Conservation (phyloP, 768 basidiomycete genomes). For the Lactarius indigo region DNA sequence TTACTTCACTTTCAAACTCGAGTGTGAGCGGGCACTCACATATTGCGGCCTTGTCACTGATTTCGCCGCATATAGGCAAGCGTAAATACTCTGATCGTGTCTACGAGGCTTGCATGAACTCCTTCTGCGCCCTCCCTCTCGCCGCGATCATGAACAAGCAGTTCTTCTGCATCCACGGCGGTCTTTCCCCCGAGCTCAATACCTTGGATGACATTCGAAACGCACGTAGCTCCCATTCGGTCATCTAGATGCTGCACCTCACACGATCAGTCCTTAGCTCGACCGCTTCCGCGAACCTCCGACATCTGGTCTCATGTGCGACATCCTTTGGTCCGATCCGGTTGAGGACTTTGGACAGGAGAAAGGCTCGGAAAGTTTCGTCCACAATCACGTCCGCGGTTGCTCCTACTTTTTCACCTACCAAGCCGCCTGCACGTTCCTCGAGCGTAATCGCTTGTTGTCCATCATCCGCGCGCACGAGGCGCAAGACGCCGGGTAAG, state of each 20-base stretch:
- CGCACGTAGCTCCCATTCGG: conserved; percentile 43
- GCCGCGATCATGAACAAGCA: conserved; percentile 99
- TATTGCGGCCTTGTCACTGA: background rate
- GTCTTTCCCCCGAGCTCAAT: conserved; percentile 90
- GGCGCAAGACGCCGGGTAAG: conserved; percentile 96
- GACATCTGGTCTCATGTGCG: conserved; percentile 96
- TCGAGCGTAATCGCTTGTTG: conserved; percentile 93
- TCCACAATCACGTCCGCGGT: conserved; percentile 96
- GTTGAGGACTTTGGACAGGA: conserved; percentile 96
- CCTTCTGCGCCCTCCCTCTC: conserved; percentile 91
- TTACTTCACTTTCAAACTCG: conserved; percentile 98
- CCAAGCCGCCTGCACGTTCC: conserved; percentile 93
- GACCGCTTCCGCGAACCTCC: conserved; percentile 99
- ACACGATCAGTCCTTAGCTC: conserved; percentile 49
- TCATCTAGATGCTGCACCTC: background rate
- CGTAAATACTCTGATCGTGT: conserved; percentile 98
- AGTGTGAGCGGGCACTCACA: conserved; percentile 59
- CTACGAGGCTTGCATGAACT: conserved; percentile 98
- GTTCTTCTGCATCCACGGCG: conserved; percentile 97
- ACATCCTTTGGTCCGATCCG: conserved; percentile 98
- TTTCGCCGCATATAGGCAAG: conserved; percentile 58
- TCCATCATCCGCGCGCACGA: conserved; percentile 98
- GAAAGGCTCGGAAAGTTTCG: conserved; percentile 83
- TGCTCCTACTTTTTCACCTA: conserved; percentile 97
- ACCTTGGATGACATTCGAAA: conserved; percentile 92